phyloP scores from a whole-genome alignment of 192 early-diverging fungal genomes.

The Nowakowskiella sp. region DNA sequence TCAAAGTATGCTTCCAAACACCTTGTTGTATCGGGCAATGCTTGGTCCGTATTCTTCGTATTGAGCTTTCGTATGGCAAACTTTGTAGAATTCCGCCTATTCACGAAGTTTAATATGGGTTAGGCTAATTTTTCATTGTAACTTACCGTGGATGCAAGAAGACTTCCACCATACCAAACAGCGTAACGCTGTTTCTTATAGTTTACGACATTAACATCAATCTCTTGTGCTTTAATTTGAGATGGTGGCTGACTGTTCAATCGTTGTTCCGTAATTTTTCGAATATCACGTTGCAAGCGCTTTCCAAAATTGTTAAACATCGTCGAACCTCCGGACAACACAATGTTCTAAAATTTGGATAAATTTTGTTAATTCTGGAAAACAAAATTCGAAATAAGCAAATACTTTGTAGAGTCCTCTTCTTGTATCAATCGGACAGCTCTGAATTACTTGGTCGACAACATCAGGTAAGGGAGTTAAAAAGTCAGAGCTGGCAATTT shows the following conservation, averaged over 20 bases:
- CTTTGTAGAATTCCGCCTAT: slow-evolving; percentile 82
- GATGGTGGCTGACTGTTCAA: slow-evolving; percentile 15
- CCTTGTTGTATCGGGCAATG: slow-evolving; percentile 88
- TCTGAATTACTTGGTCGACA: slow-evolving; percentile 93
- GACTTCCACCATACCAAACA: slow-evolving; percentile 98
- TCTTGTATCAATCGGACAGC: slow-evolving; percentile 93
- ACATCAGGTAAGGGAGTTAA: slow-evolving; percentile 92
- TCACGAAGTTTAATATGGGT: too few species aligned
- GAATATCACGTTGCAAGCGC: slow-evolving; percentile 92
- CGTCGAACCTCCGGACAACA: slow-evolving; percentile 95
- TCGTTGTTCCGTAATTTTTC: slow-evolving; percentile 65
- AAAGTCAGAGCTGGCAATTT: slow-evolving; percentile 94
- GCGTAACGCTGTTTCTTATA: slow-evolving; percentile 98
- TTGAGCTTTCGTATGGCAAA: slow-evolving; percentile 94
- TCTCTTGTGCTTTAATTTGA: slow-evolving; percentile 61
- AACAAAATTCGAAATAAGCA: not conserved
- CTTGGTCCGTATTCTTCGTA: slow-evolving; percentile 97
- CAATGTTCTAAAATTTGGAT: slow-evolving; percentile 72
- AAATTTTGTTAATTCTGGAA: not conserved
- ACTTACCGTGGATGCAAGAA: slow-evolving; percentile 81
- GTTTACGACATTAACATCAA: slow-evolving; percentile 95
- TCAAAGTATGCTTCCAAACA: slow-evolving; percentile 56
- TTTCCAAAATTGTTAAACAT: slow-evolving; percentile 98
- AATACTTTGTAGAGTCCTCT: slow-evolving; percentile 90
- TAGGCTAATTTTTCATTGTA: too few species aligned